Evolutionary conservation across 2,329 filamentous ascomycete genomes (phyloP), one percentile per base, ranked within the genome.

Genomic region (Xylaria multiplex): DNA sequence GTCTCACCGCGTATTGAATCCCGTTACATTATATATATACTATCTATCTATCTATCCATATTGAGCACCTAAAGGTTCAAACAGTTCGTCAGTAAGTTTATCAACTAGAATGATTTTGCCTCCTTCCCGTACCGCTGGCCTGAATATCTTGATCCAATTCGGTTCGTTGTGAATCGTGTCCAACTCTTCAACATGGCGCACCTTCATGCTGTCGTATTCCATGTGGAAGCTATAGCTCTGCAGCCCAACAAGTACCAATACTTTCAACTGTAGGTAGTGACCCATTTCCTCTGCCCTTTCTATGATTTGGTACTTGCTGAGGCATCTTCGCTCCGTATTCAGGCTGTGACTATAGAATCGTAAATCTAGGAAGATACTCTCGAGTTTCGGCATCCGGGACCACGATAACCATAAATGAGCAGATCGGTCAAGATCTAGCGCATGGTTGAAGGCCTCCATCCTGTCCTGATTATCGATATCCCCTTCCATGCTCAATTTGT

Each of bases 131-230:
- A 75, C 3, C 1, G 73, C 71, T 0, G 66, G 67, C 53, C 58
- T 65, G 32, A 75, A 75, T 8, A 73, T 27, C 32, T 66, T 70
- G 37, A 75, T 69, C 73, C 73, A 75, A 54, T 75, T 75, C 1
- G 73, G 72, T 56, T 74, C 68, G 0, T 65, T 68, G 4, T 70
- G 45, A 2, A 74, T 45, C 54, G 67, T 64, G 4, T 72, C 69
- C 11, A 42, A 61, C 22, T 64, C 16, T 59, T 73, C 72, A 8
- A 74, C 54, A 9, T 65, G 59, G 9, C 40, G 45, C 9, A 53
- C 67, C 1, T 64, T 65, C 11, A 68, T 62, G 6, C 45, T 46
- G 6, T 69, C 40, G 30, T 72, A 72, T 11, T 40, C 55, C 2
- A 54, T 66, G 22, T 64, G 37, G 53, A 70, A 72, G 49, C 50